A percentile compares a stretch with the other conserved stretches of the same genome.
Evolutionary conservation across 2,329 filamentous ascomycete genomes (phyloP).

Genomic region (Cercospora beticola): DNA sequence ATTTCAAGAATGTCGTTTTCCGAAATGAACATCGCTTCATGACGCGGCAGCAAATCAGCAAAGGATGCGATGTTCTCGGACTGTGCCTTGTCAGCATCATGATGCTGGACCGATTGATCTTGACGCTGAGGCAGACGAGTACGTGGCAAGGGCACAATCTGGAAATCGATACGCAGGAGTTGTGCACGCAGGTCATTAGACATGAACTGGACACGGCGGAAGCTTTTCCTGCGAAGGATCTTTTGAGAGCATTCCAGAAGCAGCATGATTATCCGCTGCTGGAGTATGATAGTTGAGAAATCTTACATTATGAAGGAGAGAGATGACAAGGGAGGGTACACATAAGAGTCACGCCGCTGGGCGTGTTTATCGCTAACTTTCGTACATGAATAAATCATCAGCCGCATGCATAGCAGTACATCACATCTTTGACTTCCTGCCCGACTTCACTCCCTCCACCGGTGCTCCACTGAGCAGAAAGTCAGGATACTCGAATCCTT

Average conservation of each 20-base stretch:
- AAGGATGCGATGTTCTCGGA: conserved; percentile 17
- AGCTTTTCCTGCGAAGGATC: conserved; percentile 13
- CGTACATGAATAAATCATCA: background rate
- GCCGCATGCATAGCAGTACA: background rate
- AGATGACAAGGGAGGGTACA: background rate
- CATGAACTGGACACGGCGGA: conserved; percentile 17
- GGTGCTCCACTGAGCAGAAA: conserved; percentile 56
- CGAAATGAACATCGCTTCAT: conserved; percentile 11
- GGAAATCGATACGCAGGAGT: conserved; percentile 17
- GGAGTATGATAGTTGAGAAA: background rate
- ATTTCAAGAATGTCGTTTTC: conserved; percentile 12
- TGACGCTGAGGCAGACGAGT: conserved; percentile 9
- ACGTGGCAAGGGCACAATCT: conserved; percentile 12
- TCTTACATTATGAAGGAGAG: background rate
- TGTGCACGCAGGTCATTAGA: conserved; percentile 17
- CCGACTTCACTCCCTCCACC: conserved; percentile 59
- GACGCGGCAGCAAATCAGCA: conserved; percentile 9
- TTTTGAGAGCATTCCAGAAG: conserved; percentile 14
- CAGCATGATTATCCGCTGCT: conserved; percentile 16
- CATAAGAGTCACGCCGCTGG: background rate
- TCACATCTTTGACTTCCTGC: conserved; percentile 56
- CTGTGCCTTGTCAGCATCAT: conserved; percentile 19
- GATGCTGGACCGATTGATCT: conserved; percentile 19
- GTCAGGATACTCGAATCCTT: conserved; percentile 56
- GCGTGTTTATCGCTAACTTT: background rate